phyloP scores from a whole-genome alignment of 2,329 filamentous ascomycete genomes.

The Xylaria sp. region DNA sequence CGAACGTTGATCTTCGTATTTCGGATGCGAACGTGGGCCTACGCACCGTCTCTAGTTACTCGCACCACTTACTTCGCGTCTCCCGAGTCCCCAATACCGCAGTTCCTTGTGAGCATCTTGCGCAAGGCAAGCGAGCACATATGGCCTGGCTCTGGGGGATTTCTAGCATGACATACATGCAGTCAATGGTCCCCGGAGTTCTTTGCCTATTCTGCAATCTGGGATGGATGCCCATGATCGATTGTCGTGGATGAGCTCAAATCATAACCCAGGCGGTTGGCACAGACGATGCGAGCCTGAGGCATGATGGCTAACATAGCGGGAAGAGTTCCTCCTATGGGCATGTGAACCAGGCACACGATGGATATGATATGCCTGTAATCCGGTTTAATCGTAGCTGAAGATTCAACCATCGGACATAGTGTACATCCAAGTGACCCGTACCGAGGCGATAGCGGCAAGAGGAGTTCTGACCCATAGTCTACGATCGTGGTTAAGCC shows the following conservation, averaged over 20 bases:
- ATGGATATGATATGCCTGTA: constrained; percentile 10
- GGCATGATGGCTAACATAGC: constrained; percentile 13
- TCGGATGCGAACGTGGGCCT: background rate
- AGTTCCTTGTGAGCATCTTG: no score
- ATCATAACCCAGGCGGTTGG: constrained; percentile 13
- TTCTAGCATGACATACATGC: no score
- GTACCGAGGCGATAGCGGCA: no score
- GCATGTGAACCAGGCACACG: constrained; percentile 8
- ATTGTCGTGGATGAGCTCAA: constrained; percentile 8
- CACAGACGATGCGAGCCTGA: constrained; percentile 10
- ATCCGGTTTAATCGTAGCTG: background rate
- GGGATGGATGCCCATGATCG: background rate
- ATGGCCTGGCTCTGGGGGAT: no score
- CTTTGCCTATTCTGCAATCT: no score
- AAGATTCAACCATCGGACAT: constrained; percentile 7
- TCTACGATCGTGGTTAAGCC: background rate
- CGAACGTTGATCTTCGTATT: background rate
- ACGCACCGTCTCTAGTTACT: no score
- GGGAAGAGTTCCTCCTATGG: constrained; percentile 11
- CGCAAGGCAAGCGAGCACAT: no score
- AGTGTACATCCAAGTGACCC: background rate
- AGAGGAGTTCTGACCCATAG: constrained; percentile 6
- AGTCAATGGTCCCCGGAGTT: no score
- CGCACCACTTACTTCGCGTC: no score
- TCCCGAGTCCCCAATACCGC: no score